Conservation (phyloP, 169 alveolate species). For the Besnoitia besnoiti region DNA sequence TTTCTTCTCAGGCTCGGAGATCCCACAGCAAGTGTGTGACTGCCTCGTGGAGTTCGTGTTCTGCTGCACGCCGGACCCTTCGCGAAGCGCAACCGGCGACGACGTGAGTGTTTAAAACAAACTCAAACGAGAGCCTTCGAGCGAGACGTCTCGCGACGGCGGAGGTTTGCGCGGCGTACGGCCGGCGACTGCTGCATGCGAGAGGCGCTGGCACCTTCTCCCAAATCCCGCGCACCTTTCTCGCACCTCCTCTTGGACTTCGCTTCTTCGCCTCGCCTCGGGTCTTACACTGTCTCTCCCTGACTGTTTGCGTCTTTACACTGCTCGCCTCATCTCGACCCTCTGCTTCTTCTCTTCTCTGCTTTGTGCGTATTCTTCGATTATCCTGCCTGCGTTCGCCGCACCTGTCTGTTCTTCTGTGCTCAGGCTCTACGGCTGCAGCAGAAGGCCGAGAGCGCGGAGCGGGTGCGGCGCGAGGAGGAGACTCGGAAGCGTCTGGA, state of each 20-base stretch:
- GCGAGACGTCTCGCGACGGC: no score
- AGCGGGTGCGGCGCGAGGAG: background rate
- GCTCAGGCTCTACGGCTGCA: background rate
- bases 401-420: background rate
- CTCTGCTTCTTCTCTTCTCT: background rate
- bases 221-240: no score
- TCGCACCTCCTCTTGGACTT: no score
- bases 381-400: background rate
- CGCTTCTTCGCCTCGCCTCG: background rate
- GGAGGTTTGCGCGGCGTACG: no score
- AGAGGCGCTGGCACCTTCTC: no score
- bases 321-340: background rate
- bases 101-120: background rate
- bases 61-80: conserved; percentile 34
- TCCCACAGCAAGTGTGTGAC: background rate
- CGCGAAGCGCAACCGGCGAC: background rate
- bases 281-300: background rate
- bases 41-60: conserved; percentile 3
- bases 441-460: background rate
- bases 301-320: background rate
- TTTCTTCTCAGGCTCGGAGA: conserved; percentile 32
- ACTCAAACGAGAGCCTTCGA: no score
- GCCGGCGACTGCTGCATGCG: no score
- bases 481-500: background rate
- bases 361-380: background rate